A percentile compares a stretch with the other conserved stretches of the same genome.
phyloP scores from a whole-genome alignment of 495 filamentous ascomycete species.

The Aeminium ludgeri region DNA sequence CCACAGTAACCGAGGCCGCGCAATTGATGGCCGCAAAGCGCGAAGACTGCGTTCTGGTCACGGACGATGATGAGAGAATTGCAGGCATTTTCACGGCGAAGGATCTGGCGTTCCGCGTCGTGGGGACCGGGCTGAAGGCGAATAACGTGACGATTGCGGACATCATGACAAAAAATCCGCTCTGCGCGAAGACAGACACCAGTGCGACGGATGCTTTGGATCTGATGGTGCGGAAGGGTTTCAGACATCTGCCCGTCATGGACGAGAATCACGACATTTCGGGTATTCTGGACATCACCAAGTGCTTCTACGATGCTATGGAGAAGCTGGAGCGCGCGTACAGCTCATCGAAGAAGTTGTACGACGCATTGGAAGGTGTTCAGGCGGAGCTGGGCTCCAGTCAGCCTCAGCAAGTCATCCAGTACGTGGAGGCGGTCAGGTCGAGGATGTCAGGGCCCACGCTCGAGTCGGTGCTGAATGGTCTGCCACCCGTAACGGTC shows the following conservation, averaged over 20 bases:
- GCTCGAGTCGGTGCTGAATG: slow-evolving; percentile 82
- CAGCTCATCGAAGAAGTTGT: slow-evolving; percentile 85
- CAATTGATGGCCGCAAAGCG: slow-evolving; percentile 98
- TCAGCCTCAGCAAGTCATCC: slow-evolving; percentile 95
- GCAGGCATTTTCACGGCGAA: slow-evolving; percentile 98
- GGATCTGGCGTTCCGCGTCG: slow-evolving; percentile 92
- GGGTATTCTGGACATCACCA: slow-evolving; percentile 95
- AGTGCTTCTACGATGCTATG: slow-evolving; percentile 99
- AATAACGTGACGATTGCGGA: slow-evolving; percentile 81
- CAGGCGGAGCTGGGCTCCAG: slow-evolving; percentile 92
- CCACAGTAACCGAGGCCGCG: slow-evolving; percentile 87
- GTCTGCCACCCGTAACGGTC: slow-evolving; percentile 80
- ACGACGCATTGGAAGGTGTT: slow-evolving; percentile 96
- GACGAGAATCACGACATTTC: slow-evolving; percentile 99
- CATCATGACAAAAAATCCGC: slow-evolving; percentile 99
- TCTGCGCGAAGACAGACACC: slow-evolving; percentile 93
- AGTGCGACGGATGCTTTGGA: slow-evolving; percentile 95
- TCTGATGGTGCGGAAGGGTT: slow-evolving; percentile 95
- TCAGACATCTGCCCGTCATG: slow-evolving; percentile 96
- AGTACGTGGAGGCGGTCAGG: slow-evolving; percentile 90
- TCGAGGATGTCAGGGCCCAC: slow-evolving; percentile 97
- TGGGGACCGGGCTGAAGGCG: slow-evolving; percentile 83
- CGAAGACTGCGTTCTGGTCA: slow-evolving; percentile 97
- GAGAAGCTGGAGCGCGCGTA: slow-evolving; percentile 97
- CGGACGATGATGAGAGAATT: slow-evolving; percentile 93